Evolutionary conservation across 2,329 filamentous ascomycete species (phyloP).

Genomic region (Neoarthrinium moseri): DNA sequence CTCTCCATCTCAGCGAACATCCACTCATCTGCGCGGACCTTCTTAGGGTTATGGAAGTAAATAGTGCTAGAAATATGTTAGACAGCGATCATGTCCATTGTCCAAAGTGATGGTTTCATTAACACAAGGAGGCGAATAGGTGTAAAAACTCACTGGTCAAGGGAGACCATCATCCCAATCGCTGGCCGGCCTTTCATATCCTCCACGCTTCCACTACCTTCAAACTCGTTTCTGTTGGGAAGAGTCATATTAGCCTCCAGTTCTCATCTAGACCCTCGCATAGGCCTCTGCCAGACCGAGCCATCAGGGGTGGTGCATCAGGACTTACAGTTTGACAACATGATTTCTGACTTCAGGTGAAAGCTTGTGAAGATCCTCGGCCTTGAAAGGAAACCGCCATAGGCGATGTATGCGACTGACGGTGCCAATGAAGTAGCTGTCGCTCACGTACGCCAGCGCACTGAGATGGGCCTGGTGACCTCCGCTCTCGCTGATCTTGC

Average conservation of each 20-base stretch:
- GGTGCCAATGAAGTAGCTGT: slow-evolving; percentile 91
- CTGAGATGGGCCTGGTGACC: slow-evolving; percentile 79
- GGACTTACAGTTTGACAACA: slow-evolving; percentile 33
- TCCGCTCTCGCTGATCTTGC: slow-evolving; percentile 69
- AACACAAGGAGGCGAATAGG: background rate
- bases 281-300: too few relatives aligned
- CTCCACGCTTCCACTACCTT: slow-evolving; percentile 45
- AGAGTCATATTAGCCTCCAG: too few relatives aligned
- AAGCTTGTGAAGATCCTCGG: slow-evolving; percentile 52
- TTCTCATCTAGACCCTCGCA: too few relatives aligned
- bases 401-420: slow-evolving; percentile 78
- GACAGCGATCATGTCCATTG: background rate
- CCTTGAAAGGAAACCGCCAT: slow-evolving; percentile 65
- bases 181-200: slow-evolving; percentile 52
- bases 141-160: slow-evolving; percentile 60
- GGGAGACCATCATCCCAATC: slow-evolving; percentile 81
- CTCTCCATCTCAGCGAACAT: slow-evolving; percentile 79
- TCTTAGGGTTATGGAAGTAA: slow-evolving; percentile 63
- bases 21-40: slow-evolving; percentile 67
- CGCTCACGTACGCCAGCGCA: slow-evolving; percentile 89
- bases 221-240: slow-evolving; percentile 43
- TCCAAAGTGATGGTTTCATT: background rate
- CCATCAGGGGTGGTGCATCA: too few relatives aligned
- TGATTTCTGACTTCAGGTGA: slow-evolving; percentile 37
- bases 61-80: slow-evolving; percentile 42